Evolutionary conservation across 2,329 filamentous ascomycete genomes (phyloP).

Genomic region (Verticillium albo-atrum): DNA sequence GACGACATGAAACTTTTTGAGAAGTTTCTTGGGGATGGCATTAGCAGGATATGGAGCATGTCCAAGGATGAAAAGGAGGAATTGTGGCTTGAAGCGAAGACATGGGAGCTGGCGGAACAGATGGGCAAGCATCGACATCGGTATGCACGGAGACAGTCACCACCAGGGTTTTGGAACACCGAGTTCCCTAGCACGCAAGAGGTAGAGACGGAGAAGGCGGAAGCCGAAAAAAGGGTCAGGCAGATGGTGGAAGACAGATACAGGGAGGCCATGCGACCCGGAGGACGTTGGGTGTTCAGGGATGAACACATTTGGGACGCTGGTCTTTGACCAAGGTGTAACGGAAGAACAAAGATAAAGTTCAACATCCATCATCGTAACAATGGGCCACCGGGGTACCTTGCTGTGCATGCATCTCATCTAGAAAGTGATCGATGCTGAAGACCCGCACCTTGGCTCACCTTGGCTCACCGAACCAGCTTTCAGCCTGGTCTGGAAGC

Average conservation of each 20-base stretch:
- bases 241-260: slow-evolving; percentile 68
- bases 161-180: slow-evolving; percentile 85
- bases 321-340: no score
- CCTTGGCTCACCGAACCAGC: not conserved
- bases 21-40: slow-evolving; percentile 51
- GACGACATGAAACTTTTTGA: slow-evolving; percentile 50
- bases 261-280: slow-evolving; percentile 73
- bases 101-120: slow-evolving; percentile 66
- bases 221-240: slow-evolving; percentile 59
- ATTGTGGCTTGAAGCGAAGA: slow-evolving; percentile 71
- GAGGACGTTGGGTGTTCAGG: slow-evolving; percentile 74
- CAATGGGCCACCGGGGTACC: not conserved
- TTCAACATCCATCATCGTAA: no score
- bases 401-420: not conserved
- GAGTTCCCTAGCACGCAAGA: slow-evolving; percentile 92
- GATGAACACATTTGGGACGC: no score
- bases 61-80: slow-evolving; percentile 56
- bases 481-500: not conserved
- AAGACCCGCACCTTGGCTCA: no score
- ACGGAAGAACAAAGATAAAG: no score
- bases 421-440: no score
- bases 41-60: slow-evolving; percentile 57
- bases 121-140: slow-evolving; percentile 74
- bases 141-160: slow-evolving; percentile 66
- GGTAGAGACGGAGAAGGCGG: slow-evolving; percentile 57